Conservation (phyloP, 2,329 filamentous ascomycete genomes). For the Stagonosporopsis cucurbitacearum region DNA sequence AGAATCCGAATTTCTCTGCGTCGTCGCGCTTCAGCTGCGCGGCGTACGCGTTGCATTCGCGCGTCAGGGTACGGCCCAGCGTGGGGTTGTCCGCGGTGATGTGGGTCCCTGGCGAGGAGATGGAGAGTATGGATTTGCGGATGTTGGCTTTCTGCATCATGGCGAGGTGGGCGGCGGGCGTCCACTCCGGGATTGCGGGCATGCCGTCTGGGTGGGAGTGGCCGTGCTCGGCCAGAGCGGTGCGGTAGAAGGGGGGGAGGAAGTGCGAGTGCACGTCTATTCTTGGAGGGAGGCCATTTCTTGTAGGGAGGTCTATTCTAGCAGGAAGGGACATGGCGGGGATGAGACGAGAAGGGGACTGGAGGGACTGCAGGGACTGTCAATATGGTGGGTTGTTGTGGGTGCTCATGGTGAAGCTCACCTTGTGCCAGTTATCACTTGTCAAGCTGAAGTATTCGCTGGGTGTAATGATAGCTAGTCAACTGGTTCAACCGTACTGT, state of each 20-base stretch:
- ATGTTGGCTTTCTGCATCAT: conserved; percentile 61
- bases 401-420: not conserved
- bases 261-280: conserved; percentile 60
- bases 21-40: conserved; percentile 47
- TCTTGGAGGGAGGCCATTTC: no score
- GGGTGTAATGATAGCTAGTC: no score
- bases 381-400: not conserved
- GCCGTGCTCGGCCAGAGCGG: conserved; percentile 51
- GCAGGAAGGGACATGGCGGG: conserved; percentile 31
- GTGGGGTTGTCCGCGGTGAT: conserved; percentile 51
- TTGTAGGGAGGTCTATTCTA: conserved; percentile 57
- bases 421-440: no score
- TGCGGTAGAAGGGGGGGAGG: conserved; percentile 52
- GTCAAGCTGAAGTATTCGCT: no score
- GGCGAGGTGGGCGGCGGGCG: conserved; percentile 53
- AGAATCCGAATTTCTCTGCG: conserved; percentile 58
- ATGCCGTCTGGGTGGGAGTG: conserved; percentile 58
- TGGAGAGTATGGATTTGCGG: conserved; percentile 60
- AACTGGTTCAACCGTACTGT: no score
- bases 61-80: conserved; percentile 48
- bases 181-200: conserved; percentile 58
- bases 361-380: not conserved
- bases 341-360: not conserved
- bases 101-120: conserved; percentile 61
- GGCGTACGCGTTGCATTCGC: conserved; percentile 52